Conservation (phyloP, 202 grass and related monocot species). For the Carex arenaria region DNA sequence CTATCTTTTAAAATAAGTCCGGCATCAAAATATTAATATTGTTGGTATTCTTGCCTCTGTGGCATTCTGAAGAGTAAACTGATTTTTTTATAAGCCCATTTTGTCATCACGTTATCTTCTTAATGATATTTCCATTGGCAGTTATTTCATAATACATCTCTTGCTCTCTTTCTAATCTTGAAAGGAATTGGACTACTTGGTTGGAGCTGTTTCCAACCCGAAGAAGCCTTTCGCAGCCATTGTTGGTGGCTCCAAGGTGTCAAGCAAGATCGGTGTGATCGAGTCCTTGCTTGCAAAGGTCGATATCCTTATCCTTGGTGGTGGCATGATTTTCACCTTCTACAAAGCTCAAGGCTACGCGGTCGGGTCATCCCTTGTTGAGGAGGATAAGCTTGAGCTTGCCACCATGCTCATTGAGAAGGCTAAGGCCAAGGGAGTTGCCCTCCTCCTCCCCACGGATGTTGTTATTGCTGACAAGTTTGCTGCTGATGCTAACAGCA, state of each 20-base stretch:
- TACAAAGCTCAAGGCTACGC: conserved; percentile 79
- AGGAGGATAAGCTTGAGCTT: conserved; percentile 81
- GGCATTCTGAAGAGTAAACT: background rate
- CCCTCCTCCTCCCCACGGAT: conserved; percentile 63
- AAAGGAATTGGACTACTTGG: conserved; percentile 85
- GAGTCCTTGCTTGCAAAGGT: conserved; percentile 73
- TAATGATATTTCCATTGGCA: background rate
- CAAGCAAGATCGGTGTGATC: conserved; percentile 79
- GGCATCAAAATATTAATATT: background rate
- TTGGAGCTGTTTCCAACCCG: conserved; percentile 78
- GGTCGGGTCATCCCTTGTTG: conserved; percentile 82
- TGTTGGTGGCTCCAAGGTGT: conserved; percentile 93
- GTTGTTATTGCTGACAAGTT: conserved; percentile 73
- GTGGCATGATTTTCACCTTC: conserved; percentile 89
- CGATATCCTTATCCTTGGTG: conserved; percentile 88
- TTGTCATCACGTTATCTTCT: background rate
- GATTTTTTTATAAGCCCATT: background rate
- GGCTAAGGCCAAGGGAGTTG: conserved; percentile 66
- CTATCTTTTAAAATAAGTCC: background rate
- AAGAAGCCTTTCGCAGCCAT: conserved; percentile 89
- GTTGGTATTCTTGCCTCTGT: background rate
- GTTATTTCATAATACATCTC: background rate
- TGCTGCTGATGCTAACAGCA: conserved; percentile 78
- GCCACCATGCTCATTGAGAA: conserved; percentile 68
- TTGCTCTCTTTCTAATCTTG: background rate